Evolutionary conservation across 2,329 filamentous ascomycete species (phyloP), one percentile per base, ranked within the genome.

Genomic region (Cordyceps pruinosa): DNA sequence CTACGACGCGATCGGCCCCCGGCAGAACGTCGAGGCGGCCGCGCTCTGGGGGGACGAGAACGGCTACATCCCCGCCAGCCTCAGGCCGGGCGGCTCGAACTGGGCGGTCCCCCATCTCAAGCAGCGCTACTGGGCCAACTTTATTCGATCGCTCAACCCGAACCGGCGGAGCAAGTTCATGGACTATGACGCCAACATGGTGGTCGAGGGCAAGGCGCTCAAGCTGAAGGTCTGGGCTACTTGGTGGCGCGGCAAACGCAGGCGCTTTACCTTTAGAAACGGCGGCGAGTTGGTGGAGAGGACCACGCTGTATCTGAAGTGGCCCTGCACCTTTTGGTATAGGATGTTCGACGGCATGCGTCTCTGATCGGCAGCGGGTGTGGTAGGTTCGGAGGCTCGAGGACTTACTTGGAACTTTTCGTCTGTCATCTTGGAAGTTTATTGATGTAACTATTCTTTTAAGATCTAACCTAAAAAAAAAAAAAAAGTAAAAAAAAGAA

Each of bases 121-220:
- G 28, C 85, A 89, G 65, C 79, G 76, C 0, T 92, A 90, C 69
- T 91, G 87, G 86, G 82, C 84, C 1, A 88, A 84, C 61, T 92
- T 92, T 66, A 83, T 92, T 59, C 73, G 80, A 26, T 76, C 75
- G 0, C 77, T 83, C 37, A 75, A 92, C 67, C 88, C 88, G 0
- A 92, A 91, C 19, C n/a, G 13, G 26, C 13, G 26, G 9, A 8
- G 5, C 7, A 25, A n/a, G 12, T n/a, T 13, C 3, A 19, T 19
- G n/a, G 35, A 41, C n/a, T 21, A 13, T 13, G n/a, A 41, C 6
- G n/a, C 19, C 25, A 19, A 13, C 37, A 46, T 35, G 41, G 13
- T 32, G 3, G 28, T 15, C 28, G 13, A 26, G 3, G 37, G n/a
- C 34, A 19, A 21, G 0, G 15, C 26, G 10, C 6, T 19, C 2